Evolutionary conservation across 169 alveolate genomes (phyloP), one percentile per base, ranked within the genome.

Genomic region (Cryptosporidium ubiquitum): DNA sequence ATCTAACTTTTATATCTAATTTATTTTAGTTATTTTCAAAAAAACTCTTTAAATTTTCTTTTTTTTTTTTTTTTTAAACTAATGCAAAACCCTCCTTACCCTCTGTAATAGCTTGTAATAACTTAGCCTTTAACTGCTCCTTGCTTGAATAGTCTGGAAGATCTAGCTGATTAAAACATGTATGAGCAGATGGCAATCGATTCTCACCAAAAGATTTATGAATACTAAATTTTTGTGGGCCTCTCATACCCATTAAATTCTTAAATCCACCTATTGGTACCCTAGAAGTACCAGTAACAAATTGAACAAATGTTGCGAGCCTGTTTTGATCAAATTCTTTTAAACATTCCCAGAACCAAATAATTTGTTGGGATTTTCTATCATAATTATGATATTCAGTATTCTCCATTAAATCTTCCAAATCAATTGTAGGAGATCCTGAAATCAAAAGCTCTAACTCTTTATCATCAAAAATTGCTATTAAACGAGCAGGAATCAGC

Each of bases 251-350:
- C 95, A 95, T 96, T 66, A 99, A 94, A 39, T 96, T 95, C 92
- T 95, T 95, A 94, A 99, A 99, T 73, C 99, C 99, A 64, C 98
- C 99, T 40, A 99, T 86, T 39, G 99, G 99, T 18, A 99, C 99
- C 91, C 97, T 96, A 10, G 98, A 91, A n/a, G 94, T 94, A 70
- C 99, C 99, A n/a, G 99, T 97, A 12, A 96, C 98, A 89, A 97
- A 97, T 91, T 97, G 97, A 42, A 96, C 92, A 94, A 97, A 97
- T 44, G 98, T 97, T 5, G 99, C 99, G 68, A 95, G 95, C 85
- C 96, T 95, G 85, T 94, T 95, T 89, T 96, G 97, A 84, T 96
- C 98, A 84, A 96, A 95, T 55, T 95, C 96, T 70, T 95, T 96
- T 57, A 97, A 84, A 47, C 97, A 93, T 86, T 97, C 99, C 99